A percentile compares a stretch with the other conserved stretches of the same genome.
Evolutionary conservation across 352 stramenopile species (phyloP).

Genomic region (Pythium dissotocum): DNA sequence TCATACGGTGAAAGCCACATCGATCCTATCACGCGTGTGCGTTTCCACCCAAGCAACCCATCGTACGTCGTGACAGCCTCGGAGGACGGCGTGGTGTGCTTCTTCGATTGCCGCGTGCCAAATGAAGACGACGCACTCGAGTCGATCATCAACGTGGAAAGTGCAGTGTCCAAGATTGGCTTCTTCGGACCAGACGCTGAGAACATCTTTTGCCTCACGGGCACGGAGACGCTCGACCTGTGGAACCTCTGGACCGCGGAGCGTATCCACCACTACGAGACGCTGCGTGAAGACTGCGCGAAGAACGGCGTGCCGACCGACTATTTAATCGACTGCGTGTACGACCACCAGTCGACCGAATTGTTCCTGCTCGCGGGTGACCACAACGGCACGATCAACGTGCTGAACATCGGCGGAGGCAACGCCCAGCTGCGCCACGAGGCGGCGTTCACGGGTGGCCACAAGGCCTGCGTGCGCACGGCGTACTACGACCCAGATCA

Average conservation of each 20-base stretch:
- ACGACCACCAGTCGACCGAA: constrained; percentile 66
- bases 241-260: constrained; percentile 89
- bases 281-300: constrained; percentile 76
- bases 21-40: constrained; percentile 86
- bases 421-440: constrained; percentile 60
- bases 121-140: constrained; percentile 89
- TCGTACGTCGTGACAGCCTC: constrained; percentile 88
- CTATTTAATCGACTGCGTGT: constrained; percentile 89
- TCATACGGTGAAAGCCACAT: constrained; percentile 89
- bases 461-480: constrained; percentile 85
- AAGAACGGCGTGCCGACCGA: constrained; percentile 62
- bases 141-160: constrained; percentile 91
- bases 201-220: constrained; percentile 86
- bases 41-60: constrained; percentile 78
- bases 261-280: constrained; percentile 78
- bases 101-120: constrained; percentile 84
- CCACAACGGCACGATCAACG: constrained; percentile 75
- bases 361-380: constrained; percentile 81
- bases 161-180: constrained; percentile 80
- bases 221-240: constrained; percentile 87
- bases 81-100: constrained; percentile 90
- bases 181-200: constrained; percentile 86
- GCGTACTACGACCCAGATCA: constrained; percentile 67
- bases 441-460: constrained; percentile 52
- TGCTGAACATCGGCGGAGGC: constrained; percentile 59